Evolutionary conservation across 176 grass and related monocot species (phyloP).

Genomic region (maize (Zea mays)): DNA sequence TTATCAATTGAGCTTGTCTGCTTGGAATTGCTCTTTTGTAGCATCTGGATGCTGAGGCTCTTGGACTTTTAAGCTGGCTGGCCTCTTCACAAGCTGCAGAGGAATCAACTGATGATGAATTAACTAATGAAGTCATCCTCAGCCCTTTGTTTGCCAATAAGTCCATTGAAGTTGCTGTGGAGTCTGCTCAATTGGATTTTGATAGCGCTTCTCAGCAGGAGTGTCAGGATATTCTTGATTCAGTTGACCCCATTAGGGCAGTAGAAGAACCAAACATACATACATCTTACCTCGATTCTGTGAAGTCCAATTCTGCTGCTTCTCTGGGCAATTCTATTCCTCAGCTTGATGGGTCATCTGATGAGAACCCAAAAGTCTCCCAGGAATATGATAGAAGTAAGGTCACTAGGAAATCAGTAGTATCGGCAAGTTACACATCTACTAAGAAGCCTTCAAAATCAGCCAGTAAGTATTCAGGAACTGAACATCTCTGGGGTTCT

Average conservation of each 20-base stretch:
- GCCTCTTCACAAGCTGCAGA: slow-evolving; percentile 84
- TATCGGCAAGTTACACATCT: slow-evolving; percentile 9
- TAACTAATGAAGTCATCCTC: slow-evolving; percentile 77
- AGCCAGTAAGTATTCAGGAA: slow-evolving; percentile 44
- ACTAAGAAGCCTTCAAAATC: slow-evolving; percentile 44
- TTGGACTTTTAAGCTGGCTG: slow-evolving; percentile 91
- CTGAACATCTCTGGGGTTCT: slow-evolving; percentile 58
- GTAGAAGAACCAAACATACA: slow-evolving; percentile 43
- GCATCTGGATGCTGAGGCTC: slow-evolving; percentile 65
- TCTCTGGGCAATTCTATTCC: slow-evolving; percentile 58
- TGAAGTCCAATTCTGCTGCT: slow-evolving; percentile 33
- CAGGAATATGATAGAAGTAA: slow-evolving; percentile 43
- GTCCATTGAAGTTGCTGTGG: slow-evolving; percentile 68
- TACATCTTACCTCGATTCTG: slow-evolving; percentile 28
- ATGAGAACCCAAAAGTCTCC: slow-evolving; percentile 51
- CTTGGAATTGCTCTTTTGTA: slow-evolving; percentile 48
- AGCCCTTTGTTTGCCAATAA: slow-evolving; percentile 72
- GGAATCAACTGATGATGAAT: slow-evolving; percentile 75
- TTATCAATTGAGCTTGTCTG: slow-evolving; percentile 20
- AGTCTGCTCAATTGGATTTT: slow-evolving; percentile 84
- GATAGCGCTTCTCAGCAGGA: slow-evolving; percentile 82
- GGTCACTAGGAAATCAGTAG: slow-evolving; percentile 38
- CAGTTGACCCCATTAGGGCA: slow-evolving; percentile 49
- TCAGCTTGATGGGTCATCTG: slow-evolving; percentile 83
- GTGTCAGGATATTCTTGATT: slow-evolving; percentile 96